Evolutionary conservation across 345 rosid genomes (phyloP).

Genomic region (Odontarrhena argentea): DNA sequence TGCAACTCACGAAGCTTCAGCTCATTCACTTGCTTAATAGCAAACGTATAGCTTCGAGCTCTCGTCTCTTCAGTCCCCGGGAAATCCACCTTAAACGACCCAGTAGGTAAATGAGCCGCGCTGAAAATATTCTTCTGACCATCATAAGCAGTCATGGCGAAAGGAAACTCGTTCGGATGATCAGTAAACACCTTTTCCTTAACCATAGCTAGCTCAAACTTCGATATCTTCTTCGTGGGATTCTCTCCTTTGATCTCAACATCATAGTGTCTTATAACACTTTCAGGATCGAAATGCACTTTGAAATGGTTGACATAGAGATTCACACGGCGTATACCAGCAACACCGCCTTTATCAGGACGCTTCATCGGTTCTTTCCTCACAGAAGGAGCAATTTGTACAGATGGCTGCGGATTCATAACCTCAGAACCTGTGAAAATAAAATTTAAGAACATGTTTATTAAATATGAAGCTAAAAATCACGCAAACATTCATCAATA

Average conservation of each 20-base stretch:
- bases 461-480: not conserved
- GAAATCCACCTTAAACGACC: slow-evolving; percentile 50
- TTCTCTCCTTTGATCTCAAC: slow-evolving; percentile 55
- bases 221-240: slow-evolving; percentile 47
- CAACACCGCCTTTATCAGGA: slow-evolving; percentile 69
- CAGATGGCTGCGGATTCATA: slow-evolving; percentile 26
- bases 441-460: not conserved
- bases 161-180: slow-evolving; percentile 50
- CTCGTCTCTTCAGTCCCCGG: slow-evolving; percentile 50
- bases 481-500: not conserved
- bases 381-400: slow-evolving; percentile 25
- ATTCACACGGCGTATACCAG: slow-evolving; percentile 40
- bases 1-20: slow-evolving; percentile 59
- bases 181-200: slow-evolving; percentile 60
- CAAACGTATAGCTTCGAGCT: slow-evolving; percentile 41
- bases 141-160: slow-evolving; percentile 70
- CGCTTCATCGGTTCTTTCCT: slow-evolving; percentile 49
- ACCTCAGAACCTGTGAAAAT: slow-evolving; percentile 30
- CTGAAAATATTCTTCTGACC: slow-evolving; percentile 88
- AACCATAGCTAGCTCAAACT: slow-evolving; percentile 47
- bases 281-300: slow-evolving; percentile 53
- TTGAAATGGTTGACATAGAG: slow-evolving; percentile 71
- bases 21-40: slow-evolving; percentile 65
- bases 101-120: slow-evolving; percentile 56
- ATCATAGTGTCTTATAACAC: slow-evolving; percentile 63